Conservation (phyloP, 2,329 filamentous ascomycete species). For the Ceratocystis alfenasii region DNA sequence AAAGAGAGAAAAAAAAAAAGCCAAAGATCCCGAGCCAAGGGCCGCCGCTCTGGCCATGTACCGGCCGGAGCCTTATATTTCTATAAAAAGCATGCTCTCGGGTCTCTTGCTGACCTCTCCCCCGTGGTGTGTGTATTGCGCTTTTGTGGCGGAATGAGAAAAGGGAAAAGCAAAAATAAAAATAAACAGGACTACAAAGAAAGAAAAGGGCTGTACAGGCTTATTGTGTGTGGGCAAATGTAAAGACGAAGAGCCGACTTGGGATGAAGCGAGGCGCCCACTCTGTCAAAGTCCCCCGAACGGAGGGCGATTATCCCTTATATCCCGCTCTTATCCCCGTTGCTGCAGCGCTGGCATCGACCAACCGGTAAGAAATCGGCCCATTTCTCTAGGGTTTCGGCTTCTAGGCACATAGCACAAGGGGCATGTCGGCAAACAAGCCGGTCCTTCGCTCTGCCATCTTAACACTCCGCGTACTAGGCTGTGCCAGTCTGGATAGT, state of each 20-base stretch:
- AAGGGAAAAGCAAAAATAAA: background rate
- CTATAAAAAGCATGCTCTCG: constrained; percentile 6
- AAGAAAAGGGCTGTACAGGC: background rate
- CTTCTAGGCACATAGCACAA: background rate
- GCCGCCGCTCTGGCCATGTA: background rate
- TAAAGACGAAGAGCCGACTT: too few species aligned
- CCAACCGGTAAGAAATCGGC: too few species aligned
- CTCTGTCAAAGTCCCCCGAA: background rate
- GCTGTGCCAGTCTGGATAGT: too few species aligned
- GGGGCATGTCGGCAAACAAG: too few species aligned
- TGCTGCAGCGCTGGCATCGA: background rate
- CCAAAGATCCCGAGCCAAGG: background rate
- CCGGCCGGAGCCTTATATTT: background rate
- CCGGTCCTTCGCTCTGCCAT: background rate
- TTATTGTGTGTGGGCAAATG: background rate
- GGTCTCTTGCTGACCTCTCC: background rate
- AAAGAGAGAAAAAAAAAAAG: background rate
- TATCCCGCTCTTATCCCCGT: background rate
- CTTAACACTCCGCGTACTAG: background rate
- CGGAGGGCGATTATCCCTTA: background rate
- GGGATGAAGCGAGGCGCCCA: background rate
- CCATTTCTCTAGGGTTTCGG: background rate
- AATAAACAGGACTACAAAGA: too few species aligned
- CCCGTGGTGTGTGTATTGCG: background rate
- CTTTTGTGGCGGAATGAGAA: background rate